Evolutionary conservation across 805 yeast genomes (phyloP).

Genomic region (Ogataea minuta): DNA sequence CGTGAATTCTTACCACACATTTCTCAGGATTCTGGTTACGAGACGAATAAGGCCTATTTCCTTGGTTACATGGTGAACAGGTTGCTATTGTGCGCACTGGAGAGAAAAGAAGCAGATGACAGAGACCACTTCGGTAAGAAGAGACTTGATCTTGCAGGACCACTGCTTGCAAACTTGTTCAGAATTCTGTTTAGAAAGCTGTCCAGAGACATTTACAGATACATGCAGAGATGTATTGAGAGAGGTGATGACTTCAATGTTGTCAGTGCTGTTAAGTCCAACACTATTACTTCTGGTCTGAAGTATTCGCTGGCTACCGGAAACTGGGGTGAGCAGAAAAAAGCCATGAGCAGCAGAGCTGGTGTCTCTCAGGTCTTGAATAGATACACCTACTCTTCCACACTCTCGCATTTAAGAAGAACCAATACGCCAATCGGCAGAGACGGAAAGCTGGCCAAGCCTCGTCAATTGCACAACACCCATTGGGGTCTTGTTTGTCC

Average conservation of each 20-base stretch:
- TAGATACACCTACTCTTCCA: constrained; percentile 97
- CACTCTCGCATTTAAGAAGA: constrained; percentile 96
- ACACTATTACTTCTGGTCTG: constrained; percentile 95
- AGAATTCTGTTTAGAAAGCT: constrained; percentile 90
- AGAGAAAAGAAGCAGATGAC: constrained; percentile 97
- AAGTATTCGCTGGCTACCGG: constrained; percentile 98
- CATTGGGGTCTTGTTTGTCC: constrained; percentile 99
- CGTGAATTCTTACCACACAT: constrained; percentile 96
- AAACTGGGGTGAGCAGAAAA: constrained; percentile 99
- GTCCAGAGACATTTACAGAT: constrained; percentile 94
- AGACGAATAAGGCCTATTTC: constrained; percentile 94
- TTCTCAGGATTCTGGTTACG: constrained; percentile 96
- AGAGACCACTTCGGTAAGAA: constrained; percentile 99
- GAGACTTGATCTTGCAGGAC: constrained; percentile 98
- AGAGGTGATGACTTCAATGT: constrained; percentile 95
- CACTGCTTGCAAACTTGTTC: constrained; percentile 91
- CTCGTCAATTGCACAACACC: constrained; percentile 97
- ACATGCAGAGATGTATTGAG: constrained; percentile 99
- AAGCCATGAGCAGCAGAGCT: constrained; percentile 97
- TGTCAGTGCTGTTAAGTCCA: constrained; percentile 94
- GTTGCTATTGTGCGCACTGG: constrained; percentile 90
- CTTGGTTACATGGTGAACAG: constrained; percentile 98
- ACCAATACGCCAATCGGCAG: constrained; percentile 99
- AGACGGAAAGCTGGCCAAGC: constrained; percentile 98
- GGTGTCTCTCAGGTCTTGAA: constrained; percentile 99